Evolutionary conservation across 2,329 filamentous ascomycete species (phyloP), one percentile per base, ranked within the genome.

Genomic region (Aschersonia sp.): DNA sequence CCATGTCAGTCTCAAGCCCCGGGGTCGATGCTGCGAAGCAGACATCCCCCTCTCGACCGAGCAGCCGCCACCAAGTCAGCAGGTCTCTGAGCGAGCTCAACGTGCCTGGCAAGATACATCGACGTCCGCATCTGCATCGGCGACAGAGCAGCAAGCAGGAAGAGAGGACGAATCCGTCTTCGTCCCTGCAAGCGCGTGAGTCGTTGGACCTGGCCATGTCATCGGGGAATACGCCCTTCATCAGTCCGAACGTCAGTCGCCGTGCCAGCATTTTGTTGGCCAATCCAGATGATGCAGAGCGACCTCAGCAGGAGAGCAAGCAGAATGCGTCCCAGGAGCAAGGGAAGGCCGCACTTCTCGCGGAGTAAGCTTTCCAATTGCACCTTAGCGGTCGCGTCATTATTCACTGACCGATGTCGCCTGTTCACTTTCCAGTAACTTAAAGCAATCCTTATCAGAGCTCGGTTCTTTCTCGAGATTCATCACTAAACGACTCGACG

Each of bases 401-500:
- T n/a, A n/a, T n/a, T n/a, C n/a, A n/a, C n/a, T n/a, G n/a, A n/a
- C n/a, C n/a, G n/a, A n/a, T n/a, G n/a, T n/a, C 40, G 9, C 43
- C 29, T 44, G 9, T 31, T 29, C 29, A 3, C n/a, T 31, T 47
- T 45, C 7, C 53, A 79, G 77, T 50, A 71, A 70, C 45, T 56
- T 82, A 28, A 70, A 68, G 52, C 71, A 71, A 48, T 72, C 75
- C 4, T 64, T 81, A 0, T 58, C 61, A 30, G 68, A 74, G 45
- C 69, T 89, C 9, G 73, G 73, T 54, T 66, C 72, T 32, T 73
- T 80, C 59, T 83, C 83, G 29, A 72, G 78, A 48, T 65, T 71
- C 29, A 78, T 80, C 30, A 85, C 80, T 12, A 72, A 74, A 51
- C 75, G 75, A 35, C 75, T 91, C 42, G 84, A 89, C 60, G 77